Base-by-base conservation (phyloP, 163 green algal species). In the Trebouxiophyceae sp. region DNA sequence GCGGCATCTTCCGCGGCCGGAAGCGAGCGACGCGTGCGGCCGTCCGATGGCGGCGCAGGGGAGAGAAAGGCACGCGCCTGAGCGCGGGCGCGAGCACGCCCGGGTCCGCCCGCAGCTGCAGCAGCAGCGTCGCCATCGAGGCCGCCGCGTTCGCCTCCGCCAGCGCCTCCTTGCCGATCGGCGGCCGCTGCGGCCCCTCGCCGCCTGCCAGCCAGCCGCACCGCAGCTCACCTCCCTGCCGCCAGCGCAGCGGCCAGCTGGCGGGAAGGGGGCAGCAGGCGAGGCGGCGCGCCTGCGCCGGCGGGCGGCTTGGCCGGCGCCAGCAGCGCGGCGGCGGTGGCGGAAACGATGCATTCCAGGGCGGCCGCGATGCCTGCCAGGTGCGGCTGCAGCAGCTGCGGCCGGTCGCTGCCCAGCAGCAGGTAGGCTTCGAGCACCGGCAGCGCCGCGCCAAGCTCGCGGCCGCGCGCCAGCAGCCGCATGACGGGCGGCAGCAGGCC, bases 41-140 rank as follows among this genome's bases (percentile, higher is more conserved):
- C 22, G 24, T 26, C 6, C 50, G 6, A 8, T 31, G 22, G 6
- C 22, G 50, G 27, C 57, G 66, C 4, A 64, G 12, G 28, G n/a
- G 2, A 47, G 8, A 32, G 19, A 27, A 22, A 24, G 58, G 29
- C 5, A 7, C 65, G 5, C 32, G 55, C 67, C 55, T 33, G 19
- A 76, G 65, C 26, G 73, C 63, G 0, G 80, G 33, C 0, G 76
- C 80, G 8, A 91, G 60, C 2, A 56, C 60, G 7, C 69, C 69
- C 33, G 68, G 67, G 4, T 72, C 72, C 27, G 79, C 60, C 16
- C 83, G 50, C 3, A 32, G 54, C 63, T 84, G 78, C 66, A 88
- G 68, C 50, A 89, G 70, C 8, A 88, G 78, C 23, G 82, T 74
- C 3, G 84, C 58, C 32, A 91, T 66, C 5, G 70, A 69, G 8